Evolutionary conservation across 345 rosid species (phyloP).

Genomic region (Citrus inodora): DNA sequence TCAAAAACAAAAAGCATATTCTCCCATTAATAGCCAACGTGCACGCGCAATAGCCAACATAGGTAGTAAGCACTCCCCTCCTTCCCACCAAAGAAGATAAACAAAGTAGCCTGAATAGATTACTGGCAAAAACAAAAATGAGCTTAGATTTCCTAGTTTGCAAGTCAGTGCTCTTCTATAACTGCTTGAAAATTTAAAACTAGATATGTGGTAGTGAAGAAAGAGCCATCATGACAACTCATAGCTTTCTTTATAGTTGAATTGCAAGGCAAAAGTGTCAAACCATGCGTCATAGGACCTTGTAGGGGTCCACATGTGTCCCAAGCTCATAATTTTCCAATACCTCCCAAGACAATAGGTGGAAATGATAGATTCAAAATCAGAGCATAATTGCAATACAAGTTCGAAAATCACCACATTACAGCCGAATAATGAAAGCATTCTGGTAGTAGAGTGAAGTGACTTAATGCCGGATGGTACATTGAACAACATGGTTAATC

Average conservation of each 20-base stretch:
- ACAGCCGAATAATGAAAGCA: neutral
- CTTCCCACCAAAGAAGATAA: neutral
- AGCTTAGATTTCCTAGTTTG: neutral
- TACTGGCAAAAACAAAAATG: neutral
- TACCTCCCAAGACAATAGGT: neutral
- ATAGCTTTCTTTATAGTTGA: neutral
- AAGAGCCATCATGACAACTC: neutral
- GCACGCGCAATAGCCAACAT: neutral
- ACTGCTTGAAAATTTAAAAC: neutral
- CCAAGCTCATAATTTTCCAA: neutral
- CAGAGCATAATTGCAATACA: neutral
- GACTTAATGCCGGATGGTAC: neutral
- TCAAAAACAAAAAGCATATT: neutral
- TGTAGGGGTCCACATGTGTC: neutral
- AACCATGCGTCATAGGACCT: neutral
- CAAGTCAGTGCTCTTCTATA: neutral
- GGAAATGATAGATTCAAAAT: neutral
- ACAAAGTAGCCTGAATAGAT: neutral
- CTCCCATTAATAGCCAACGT: neutral
- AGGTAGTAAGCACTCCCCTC: neutral
- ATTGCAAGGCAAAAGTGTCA: neutral
- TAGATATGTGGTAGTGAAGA: neutral
- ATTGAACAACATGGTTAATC: neutral
- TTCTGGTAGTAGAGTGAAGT: neutral
- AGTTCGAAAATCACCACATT: neutral